These are phyloP conservation scores for Talaromyces amestolkiae DNA, from an alignment of 2,329 filamentous ascomycete species.

Conservation along the genomic window DNA sequence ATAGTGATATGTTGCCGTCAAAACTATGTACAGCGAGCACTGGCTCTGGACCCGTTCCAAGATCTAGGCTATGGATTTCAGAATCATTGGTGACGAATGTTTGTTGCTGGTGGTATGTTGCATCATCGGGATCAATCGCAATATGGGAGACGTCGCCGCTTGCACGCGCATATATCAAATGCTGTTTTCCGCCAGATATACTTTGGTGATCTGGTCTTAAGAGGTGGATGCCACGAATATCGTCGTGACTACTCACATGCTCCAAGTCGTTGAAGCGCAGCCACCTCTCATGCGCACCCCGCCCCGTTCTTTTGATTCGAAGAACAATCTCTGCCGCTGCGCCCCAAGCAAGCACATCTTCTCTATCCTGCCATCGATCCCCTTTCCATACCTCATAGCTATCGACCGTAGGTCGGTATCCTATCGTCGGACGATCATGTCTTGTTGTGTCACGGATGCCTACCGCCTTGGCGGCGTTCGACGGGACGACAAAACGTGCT, in stretches of 20 bases:
- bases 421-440: slow-evolving; percentile 52
- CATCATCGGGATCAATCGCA: slow-evolving; percentile 34
- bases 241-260: slow-evolving; percentile 54
- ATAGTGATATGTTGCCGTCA: slow-evolving; percentile 51
- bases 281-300: slow-evolving; percentile 42
- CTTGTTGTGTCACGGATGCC: slow-evolving; percentile 36
- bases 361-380: slow-evolving; percentile 48
- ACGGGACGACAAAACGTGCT: slow-evolving; percentile 52
- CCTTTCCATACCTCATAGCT: slow-evolving; percentile 55
- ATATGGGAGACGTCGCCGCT: slow-evolving; percentile 51
- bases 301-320: slow-evolving; percentile 47
- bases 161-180: slow-evolving; percentile 56
- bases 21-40: slow-evolving; percentile 54
- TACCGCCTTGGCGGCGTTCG: slow-evolving; percentile 39
- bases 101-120: slow-evolving; percentile 32
- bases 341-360: slow-evolving; percentile 60
- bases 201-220: slow-evolving; percentile 44
- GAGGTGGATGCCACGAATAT: slow-evolving; percentile 58
- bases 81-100: slow-evolving; percentile 47
- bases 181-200: slow-evolving; percentile 38
- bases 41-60: slow-evolving; percentile 41
- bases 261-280: slow-evolving; percentile 53
- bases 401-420: slow-evolving; percentile 59
- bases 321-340: slow-evolving; percentile 58
- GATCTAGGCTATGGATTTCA: slow-evolving; percentile 49